These are phyloP conservation scores for Candida pseudoglaebosa DNA, from an alignment of 805 yeast species.

Conservation along the genomic window DNA sequence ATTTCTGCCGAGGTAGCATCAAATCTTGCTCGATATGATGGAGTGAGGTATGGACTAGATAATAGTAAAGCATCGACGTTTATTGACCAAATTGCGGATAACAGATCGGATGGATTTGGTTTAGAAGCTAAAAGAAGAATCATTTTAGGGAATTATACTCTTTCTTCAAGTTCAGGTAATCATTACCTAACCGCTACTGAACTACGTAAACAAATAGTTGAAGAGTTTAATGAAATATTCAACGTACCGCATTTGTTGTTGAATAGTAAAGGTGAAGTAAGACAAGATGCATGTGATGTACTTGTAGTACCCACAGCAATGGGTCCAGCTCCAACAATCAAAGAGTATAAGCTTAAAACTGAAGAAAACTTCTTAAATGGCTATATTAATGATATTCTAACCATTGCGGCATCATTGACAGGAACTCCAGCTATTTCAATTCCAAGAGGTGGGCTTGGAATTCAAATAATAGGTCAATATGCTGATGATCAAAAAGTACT, in stretches of 20 bases:
- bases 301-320: constrained; percentile 71
- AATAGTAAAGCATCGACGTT: constrained; percentile 17
- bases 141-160: constrained; percentile 78
- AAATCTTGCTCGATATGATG: constrained; percentile 85
- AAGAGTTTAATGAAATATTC: constrained; percentile 67
- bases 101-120: constrained; percentile 71
- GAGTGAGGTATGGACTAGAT: constrained; percentile 75
- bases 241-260: constrained; percentile 39
- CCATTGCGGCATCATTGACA: constrained; percentile 88
- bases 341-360: constrained; percentile 35
- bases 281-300: constrained; percentile 51
- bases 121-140: constrained; percentile 80
- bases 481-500: constrained; percentile 74
- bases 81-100: constrained; percentile 27
- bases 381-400: constrained; percentile 77
- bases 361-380: constrained; percentile 50
- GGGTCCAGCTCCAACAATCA: constrained; percentile 50
- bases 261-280: constrained; percentile 8
- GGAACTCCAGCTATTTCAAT: constrained; percentile 84
- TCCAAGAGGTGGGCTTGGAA: constrained; percentile 61
- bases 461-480: constrained; percentile 81
- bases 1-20: constrained; percentile 95
- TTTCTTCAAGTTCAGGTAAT: constrained; percentile 71
- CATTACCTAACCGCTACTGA: constrained; percentile 75
- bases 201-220: constrained; percentile 55